Evolutionary conservation across 1,284 basidiomycete species (phyloP), one percentile per base, ranked within the genome.

Genomic region (Pterulicium gracile): DNA sequence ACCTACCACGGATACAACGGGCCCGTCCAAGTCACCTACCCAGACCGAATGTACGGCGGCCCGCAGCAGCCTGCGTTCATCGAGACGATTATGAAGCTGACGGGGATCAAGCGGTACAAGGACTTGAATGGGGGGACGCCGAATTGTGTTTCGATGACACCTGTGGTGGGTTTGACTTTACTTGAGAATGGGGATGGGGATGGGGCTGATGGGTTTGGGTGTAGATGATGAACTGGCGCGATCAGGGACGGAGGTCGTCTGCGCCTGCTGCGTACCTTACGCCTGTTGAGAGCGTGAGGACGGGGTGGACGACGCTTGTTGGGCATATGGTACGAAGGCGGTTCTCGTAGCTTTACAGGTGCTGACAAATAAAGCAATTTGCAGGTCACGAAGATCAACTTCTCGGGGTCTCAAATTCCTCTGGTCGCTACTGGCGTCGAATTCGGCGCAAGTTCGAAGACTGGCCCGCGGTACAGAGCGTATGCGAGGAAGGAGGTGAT

Each of bases 121-220:
- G 79, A 81, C 55, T 54, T 77, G 17, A 75, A 74, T 52, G 73
- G 75, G n/a, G 78, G 79, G 0, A 61, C 64, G 12, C 68, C 74
- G 2, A 77, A 76, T 50, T 73, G 70, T 36, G 77, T 79, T 1
- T 72, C 74, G 0, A 71, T 73, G 49, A 72, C 72, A 0, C 74
- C 75, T 3, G 47, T 70, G 19, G 69, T 69, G 46, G 35, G 64
- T 57, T 14, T 17, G 13, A 3, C 19, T n/a, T 32, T 22, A 27
- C 17, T n/a, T 32, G 1, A 18, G 24, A 7, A 7, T 32, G 27
- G n/a, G n/a, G 27, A 32, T 32, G 10, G 15, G 4, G 18, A 10
- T 41, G 7, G 7, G 10, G 10, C 39, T 15, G 7, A 15, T 36
- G 36, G 27, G 24, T 15, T 18, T 44, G 24, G 21, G 4, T 12